Evolutionary conservation across 116 monocot species (phyloP), one percentile per base, ranked within the genome.

Genomic region (Zostera marina): DNA sequence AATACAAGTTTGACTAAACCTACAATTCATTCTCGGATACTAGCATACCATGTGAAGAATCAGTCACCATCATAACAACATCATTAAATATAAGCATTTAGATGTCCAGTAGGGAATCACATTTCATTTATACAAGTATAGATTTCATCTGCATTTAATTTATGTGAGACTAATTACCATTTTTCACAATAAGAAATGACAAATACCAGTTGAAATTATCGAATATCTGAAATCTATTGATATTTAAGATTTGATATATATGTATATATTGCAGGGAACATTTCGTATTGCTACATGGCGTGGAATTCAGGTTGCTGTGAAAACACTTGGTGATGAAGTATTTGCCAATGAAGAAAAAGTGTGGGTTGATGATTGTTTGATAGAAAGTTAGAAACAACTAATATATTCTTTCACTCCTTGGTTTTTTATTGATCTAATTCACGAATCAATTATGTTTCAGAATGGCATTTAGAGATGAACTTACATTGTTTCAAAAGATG

Each of bases 391-490:
- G n/a, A n/a, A n/a, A 32, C 2, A 32, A 32, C 2, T 84, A 60
- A 77, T 73, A 21, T 73, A 17, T 42, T 58, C 41, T 2, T 64
- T 54, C 26, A 13, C 39, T 19, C 58, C 40, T 22, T 16, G 9
- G 42, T 38, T 53, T 20, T 20, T 46, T 67, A 42, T 44, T 60
- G 42, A 11, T 58, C 41, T 32, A 32, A 32, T 32, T 32, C 32
- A 32, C 41, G 12, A 19, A 15, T 11, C 38, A 7, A 56, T 52
- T 62, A 12, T 68, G 47, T 51, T 72, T 19, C 70, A 83, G 83
- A 48, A 64, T 20, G 63, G 79, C 87, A 65, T 92, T 92, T 52
- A 86, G 83, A 65, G 83, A 92, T 76, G 92, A 92, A 60, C 87
- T 92, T 71, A 69, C 70, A 44, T 70, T 92, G 76, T 80, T 92